Conservation (phyloP, 225 moss, liverwort and hornwort genomes). For the Bryum argenteum region DNA sequence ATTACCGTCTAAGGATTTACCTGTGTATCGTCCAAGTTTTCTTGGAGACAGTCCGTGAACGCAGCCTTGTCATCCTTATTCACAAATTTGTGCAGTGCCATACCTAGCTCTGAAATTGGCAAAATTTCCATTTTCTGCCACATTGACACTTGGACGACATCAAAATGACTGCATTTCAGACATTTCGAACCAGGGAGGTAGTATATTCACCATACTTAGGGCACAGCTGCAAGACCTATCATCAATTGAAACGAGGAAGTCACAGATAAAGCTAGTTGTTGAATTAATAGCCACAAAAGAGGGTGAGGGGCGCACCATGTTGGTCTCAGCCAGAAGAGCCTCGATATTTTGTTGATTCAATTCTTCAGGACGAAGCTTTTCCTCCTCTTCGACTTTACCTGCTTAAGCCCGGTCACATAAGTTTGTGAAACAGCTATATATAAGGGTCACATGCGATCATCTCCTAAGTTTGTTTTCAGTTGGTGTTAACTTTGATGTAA, state of each 20-base stretch:
- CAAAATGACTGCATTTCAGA: slow-evolving; percentile 15
- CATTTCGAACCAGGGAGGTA: neutral
- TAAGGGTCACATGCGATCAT: slow-evolving; percentile 23
- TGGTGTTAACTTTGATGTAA: neutral
- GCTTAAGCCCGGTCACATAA: slow-evolving; percentile 31
- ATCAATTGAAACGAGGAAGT: slow-evolving; percentile 8
- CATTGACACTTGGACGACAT: slow-evolving; percentile 26
- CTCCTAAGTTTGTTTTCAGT: slow-evolving; percentile 19
- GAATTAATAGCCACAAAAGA: slow-evolving; percentile 16
- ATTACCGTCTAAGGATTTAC: slow-evolving; percentile 35
- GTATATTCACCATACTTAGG: slow-evolving; percentile 6
- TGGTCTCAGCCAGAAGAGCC: slow-evolving; percentile 93
- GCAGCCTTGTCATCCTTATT: slow-evolving; percentile 98
- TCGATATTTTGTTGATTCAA: slow-evolving; percentile 99
- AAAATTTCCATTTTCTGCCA: slow-evolving; percentile 97
- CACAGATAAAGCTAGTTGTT: slow-evolving; percentile 15
- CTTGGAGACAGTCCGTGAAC: slow-evolving; percentile 82
- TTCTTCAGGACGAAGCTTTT: slow-evolving; percentile 84
- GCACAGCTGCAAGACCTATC: neutral
- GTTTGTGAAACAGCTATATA: slow-evolving; percentile 30
- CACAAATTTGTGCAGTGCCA: slow-evolving; percentile 96
- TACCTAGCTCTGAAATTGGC: slow-evolving; percentile 81
- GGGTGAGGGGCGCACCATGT: slow-evolving; percentile 58
- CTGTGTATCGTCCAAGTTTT: slow-evolving; percentile 90
- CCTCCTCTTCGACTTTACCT: slow-evolving; percentile 74